Evolutionary conservation across 768 basidiomycete species (phyloP).

Genomic region (Pisolithus tinctorius): DNA sequence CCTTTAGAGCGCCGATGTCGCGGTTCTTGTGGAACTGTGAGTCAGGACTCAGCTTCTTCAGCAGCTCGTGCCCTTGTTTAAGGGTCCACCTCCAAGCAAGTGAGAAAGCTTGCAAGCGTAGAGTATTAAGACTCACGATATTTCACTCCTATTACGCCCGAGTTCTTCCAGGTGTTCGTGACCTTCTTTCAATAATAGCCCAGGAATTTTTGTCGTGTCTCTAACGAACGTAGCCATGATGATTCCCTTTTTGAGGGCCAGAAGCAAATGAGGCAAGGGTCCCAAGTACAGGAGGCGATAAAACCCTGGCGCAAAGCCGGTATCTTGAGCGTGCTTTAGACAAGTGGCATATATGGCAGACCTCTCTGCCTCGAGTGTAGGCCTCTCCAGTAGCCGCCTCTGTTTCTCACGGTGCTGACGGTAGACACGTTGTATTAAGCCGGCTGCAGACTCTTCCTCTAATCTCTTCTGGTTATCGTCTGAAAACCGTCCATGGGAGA

Average conservation of each 20-base stretch:
- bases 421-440: slow-evolving; percentile 16
- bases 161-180: slow-evolving; percentile 33
- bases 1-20: too few relatives aligned
- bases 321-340: slow-evolving; percentile 17
- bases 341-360: slow-evolving; percentile 23
- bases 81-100: slow-evolving; percentile 10
- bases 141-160: slow-evolving; percentile 9
- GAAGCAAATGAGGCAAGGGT: slow-evolving; percentile 34
- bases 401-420: slow-evolving; percentile 4
- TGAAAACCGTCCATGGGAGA: slow-evolving; percentile 70
- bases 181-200: slow-evolving; percentile 17
- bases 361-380: slow-evolving; percentile 13
- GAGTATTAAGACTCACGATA: slow-evolving; percentile 2
- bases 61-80: too few relatives aligned
- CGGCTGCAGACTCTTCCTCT: slow-evolving; percentile 30
- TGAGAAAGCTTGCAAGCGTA: background rate
- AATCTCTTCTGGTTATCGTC: slow-evolving; percentile 60
- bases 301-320: slow-evolving; percentile 20
- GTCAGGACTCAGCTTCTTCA: too few relatives aligned
- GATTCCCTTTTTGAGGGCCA: slow-evolving; percentile 33
- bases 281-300: slow-evolving; percentile 34
- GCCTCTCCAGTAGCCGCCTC: slow-evolving; percentile 7
- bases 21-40: too few relatives aligned
- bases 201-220: slow-evolving; percentile 21
- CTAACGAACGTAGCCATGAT: slow-evolving; percentile 24